phyloP scores from a whole-genome alignment of 441 rosid species.

The Gossypium gossypioides region DNA sequence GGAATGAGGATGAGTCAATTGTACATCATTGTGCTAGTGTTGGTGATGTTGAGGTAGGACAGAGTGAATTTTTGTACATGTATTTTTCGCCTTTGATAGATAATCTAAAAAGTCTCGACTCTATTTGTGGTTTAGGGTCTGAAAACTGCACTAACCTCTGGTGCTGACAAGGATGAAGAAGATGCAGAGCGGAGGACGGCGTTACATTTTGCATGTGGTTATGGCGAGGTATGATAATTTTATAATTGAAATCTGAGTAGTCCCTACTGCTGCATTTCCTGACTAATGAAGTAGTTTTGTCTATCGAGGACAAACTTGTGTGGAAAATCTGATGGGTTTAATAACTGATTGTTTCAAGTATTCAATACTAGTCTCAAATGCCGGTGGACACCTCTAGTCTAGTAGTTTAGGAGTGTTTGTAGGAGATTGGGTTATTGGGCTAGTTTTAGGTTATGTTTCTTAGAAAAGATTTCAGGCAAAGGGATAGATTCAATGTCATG shows the following conservation, averaged over 20 bases:
- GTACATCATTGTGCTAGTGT: constrained; percentile 78
- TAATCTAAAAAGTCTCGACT: not conserved
- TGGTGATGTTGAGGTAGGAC: constrained; percentile 82
- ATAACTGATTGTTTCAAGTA: not conserved
- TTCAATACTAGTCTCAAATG: not conserved
- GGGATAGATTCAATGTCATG: not conserved
- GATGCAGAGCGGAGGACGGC: constrained; percentile 97
- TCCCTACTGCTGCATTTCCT: not conserved
- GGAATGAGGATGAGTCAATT: constrained; percentile 72
- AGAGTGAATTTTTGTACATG: not conserved
- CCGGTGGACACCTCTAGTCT: too few species aligned
- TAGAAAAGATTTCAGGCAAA: too few species aligned
- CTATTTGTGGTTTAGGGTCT: constrained; percentile 46
- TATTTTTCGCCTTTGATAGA: not conserved
- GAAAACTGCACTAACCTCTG: constrained; percentile 71
- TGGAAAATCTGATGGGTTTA: not conserved
- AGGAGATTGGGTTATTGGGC: too few species aligned
- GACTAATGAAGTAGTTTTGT: not conserved
- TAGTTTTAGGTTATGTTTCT: too few species aligned
- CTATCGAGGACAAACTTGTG: not conserved
- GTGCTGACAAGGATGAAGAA: constrained; percentile 87
- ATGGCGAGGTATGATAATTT: constrained; percentile 71
- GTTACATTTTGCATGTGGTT: constrained; percentile 96
- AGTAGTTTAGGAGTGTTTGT: too few species aligned
- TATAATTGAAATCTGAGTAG: not conserved